These are phyloP conservation scores for Schizothecium vesticola DNA, from an alignment of 495 filamentous ascomycete genomes.

Conservation along the genomic window DNA sequence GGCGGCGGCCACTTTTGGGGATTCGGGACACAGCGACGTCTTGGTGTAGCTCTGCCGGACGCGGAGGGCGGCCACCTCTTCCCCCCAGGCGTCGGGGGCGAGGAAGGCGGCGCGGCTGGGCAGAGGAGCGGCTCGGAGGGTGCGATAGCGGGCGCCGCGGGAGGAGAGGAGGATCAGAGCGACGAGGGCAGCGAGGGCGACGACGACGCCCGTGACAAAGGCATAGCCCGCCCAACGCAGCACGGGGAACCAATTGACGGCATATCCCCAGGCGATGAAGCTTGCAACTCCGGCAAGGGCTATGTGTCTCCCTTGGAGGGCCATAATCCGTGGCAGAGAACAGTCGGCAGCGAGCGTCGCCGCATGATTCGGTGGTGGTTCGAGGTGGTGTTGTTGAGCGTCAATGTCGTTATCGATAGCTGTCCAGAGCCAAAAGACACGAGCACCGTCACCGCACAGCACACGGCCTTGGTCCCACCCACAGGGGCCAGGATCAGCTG, in stretches of 20 bases:
- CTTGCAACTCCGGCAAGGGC: slow-evolving; percentile 59
- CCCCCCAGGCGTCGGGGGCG: slow-evolving; percentile 57
- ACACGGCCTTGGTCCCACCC: not conserved
- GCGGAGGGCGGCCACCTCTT: slow-evolving; percentile 58
- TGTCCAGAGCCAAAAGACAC: not conserved
- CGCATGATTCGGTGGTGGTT: slow-evolving; percentile 33
- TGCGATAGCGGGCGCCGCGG: slow-evolving; percentile 41
- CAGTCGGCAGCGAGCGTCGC: slow-evolving; percentile 27
- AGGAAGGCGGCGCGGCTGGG: slow-evolving; percentile 58
- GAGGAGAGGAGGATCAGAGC: slow-evolving; percentile 59
- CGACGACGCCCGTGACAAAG: slow-evolving; percentile 59
- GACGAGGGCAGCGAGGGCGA: slow-evolving; percentile 47
- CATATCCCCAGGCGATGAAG: slow-evolving; percentile 83
- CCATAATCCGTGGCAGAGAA: slow-evolving; percentile 53
- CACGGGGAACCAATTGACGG: slow-evolving; percentile 70
- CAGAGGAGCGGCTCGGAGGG: slow-evolving; percentile 32
- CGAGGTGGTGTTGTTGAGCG: not conserved
- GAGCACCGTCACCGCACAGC: slow-evolving; percentile 5
- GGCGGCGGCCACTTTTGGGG: slow-evolving; percentile 70
- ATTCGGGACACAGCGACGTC: slow-evolving; percentile 67
- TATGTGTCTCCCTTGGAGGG: slow-evolving; percentile 71
- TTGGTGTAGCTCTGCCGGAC: slow-evolving; percentile 45
- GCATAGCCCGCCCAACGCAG: slow-evolving; percentile 78
- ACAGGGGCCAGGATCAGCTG: slow-evolving; percentile 4
- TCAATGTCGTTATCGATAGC: slow-evolving; percentile 12